Percentiles rank a stretch among this genome's conserved stretches.
phyloP scores from a whole-genome alignment of 1,284 basidiomycete genomes.

The Vanrija sp. region DNA sequence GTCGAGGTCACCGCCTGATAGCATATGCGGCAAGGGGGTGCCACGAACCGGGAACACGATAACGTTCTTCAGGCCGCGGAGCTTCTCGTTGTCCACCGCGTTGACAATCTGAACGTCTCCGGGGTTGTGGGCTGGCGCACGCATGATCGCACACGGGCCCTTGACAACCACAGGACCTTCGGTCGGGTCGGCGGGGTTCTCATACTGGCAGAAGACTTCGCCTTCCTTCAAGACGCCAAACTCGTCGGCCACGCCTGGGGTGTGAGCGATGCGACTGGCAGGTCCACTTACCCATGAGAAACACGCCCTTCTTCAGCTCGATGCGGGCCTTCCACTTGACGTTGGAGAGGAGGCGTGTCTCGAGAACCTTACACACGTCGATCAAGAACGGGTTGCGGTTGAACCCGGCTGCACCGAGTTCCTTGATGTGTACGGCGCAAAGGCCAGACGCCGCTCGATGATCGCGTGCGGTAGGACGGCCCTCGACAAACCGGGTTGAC shows the following conservation, averaged over 20 bases:
- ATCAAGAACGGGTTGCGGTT: slow-evolving; percentile 21
- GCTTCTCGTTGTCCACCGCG: slow-evolving; percentile 22
- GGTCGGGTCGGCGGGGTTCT: slow-evolving; percentile 10
- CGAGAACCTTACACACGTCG: slow-evolving; percentile 19
- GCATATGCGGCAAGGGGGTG: slow-evolving; percentile 23
- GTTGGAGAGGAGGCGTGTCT: slow-evolving; percentile 18
- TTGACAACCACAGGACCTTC: slow-evolving; percentile 12
- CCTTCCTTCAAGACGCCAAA: slow-evolving; percentile 21
- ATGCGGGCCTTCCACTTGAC: slow-evolving; percentile 27
- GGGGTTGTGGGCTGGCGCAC: slow-evolving; percentile 23
- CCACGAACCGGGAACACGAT: slow-evolving; percentile 30
- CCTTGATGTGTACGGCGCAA: slow-evolving; percentile 19
- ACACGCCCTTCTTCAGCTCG: slow-evolving; percentile 22
- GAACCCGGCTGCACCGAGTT: slow-evolving; percentile 22
- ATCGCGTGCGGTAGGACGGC: slow-evolving; percentile 1
- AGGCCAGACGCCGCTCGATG: not conserved
- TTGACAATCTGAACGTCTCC: slow-evolving; percentile 25
- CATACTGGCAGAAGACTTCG: slow-evolving; percentile 32
- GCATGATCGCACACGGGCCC: slow-evolving; percentile 25
- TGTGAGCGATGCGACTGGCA: not conserved
- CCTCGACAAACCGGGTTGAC: slow-evolving; percentile 7
- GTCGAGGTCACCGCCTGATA: slow-evolving; percentile 30
- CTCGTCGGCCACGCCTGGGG: slow-evolving; percentile 28
- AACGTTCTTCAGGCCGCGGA: slow-evolving; percentile 28
- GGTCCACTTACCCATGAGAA: slow-evolving; percentile 18